Conservation (phyloP, 805 yeast species). For the Candida silvatica region DNA sequence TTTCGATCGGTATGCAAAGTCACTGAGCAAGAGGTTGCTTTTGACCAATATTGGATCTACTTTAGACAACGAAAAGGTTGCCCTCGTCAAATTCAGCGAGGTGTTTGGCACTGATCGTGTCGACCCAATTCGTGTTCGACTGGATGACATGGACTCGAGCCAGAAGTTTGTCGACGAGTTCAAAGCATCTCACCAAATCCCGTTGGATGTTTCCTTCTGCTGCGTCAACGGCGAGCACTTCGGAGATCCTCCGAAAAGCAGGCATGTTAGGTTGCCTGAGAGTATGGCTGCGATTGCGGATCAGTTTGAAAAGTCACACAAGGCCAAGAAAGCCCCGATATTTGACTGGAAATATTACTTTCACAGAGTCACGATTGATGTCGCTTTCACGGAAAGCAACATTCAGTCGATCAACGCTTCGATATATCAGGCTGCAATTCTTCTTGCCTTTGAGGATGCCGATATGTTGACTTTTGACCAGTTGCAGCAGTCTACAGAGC, state of each 20-base stretch:
- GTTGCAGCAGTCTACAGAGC: conserved; percentile 22
- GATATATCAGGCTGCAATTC: conserved; percentile 34
- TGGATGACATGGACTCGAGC: background rate
- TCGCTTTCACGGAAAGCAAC: conserved; percentile 23
- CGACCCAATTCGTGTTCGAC: background rate
- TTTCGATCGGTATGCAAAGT: background rate
- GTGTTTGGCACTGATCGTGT: background rate
- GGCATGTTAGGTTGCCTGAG: conserved; percentile 8
- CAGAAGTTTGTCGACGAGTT: background rate
- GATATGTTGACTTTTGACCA: conserved; percentile 16
- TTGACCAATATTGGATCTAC: background rate
- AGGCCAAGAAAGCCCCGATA: conserved; percentile 4
- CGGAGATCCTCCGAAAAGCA: conserved; percentile 17
- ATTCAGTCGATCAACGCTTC: conserved; percentile 23
- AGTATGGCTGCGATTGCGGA: conserved; percentile 4
- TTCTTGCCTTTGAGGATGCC: conserved; percentile 28
- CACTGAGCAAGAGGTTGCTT: background rate
- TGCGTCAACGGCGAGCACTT: conserved; percentile 10
- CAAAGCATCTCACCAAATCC: background rate
- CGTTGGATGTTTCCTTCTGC: conserved; percentile 2
- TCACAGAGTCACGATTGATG: conserved; percentile 30
- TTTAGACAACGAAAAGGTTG: background rate
- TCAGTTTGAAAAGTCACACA: conserved; percentile 9
- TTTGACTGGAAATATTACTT: conserved; percentile 36
- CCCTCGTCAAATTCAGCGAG: background rate